Percentiles rank a stretch among this genome's conserved stretches.
phyloP scores from a whole-genome alignment of 176 grass and related monocot genomes.

The Oryza glaberrima region DNA sequence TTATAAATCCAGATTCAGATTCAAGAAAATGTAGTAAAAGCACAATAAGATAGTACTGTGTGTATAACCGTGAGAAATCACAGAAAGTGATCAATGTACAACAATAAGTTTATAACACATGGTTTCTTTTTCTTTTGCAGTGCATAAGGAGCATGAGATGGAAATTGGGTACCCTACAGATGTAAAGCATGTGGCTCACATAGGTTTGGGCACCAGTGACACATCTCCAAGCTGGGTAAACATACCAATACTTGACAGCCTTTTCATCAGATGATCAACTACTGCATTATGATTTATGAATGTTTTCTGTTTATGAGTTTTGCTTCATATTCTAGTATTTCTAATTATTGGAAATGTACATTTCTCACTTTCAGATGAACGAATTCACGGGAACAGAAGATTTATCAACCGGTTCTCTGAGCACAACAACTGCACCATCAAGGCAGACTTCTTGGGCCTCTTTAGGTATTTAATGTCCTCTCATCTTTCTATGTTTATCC shows the following conservation, averaged over 20 bases:
- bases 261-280: background rate
- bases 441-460: slow-evolving; percentile 65
- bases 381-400: slow-evolving; percentile 72
- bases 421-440: slow-evolving; percentile 60
- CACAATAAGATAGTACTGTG: background rate
- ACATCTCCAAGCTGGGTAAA: slow-evolving; percentile 83
- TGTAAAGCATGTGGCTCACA: slow-evolving; percentile 93
- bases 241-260: slow-evolving; percentile 23
- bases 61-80: background rate
- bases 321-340: background rate
- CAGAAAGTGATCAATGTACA: background rate
- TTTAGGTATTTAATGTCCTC: slow-evolving; percentile 39
- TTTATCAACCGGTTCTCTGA: slow-evolving; percentile 56
- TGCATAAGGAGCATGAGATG: slow-evolving; percentile 86
- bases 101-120: background rate
- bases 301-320: background rate
- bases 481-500: background rate
- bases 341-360: background rate
- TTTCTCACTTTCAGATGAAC: slow-evolving; percentile 59
- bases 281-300: background rate
- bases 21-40: background rate
- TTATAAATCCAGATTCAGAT: background rate
- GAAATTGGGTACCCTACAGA: slow-evolving; percentile 93
- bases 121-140: slow-evolving; percentile 44
- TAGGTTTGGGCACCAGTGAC: slow-evolving; percentile 66